Base-by-base conservation (phyloP, 306 rosid species). In the Castanospermum australe region DNA sequence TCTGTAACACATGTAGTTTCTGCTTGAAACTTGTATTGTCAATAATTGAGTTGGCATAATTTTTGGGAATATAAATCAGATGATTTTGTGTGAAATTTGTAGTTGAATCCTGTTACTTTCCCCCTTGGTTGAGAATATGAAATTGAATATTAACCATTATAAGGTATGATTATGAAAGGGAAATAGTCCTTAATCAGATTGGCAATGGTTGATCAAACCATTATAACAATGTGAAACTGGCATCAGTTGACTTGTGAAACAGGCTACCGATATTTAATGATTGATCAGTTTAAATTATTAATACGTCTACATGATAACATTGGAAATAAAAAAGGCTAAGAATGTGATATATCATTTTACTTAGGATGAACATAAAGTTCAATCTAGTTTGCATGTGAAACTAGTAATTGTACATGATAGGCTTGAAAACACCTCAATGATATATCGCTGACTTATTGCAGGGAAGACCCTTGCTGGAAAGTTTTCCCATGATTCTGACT, bases 391-490 rank as follows among this genome's bases (percentile, higher is more conserved):
- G 12, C 20, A 5, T n/a, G 72, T 25, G 51, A 71, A 59, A 75
- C 62, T 21, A 52, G 35, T 20, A 36, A 17, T 59, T 50, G 52
- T 70, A 50, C 64, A 60, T 21, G 20, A 11, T 48, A 24, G 33
- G 11, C 17, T 48, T 54, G 71, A 76, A 55, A 66, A 51, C 45
- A 36, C 62, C 21, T 18, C 13, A 22, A 28, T 83, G 83, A 83
- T 80, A 33, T 77, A 44, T 74, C 65, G 75, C 38, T 84, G 80
- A 30, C 45, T 79, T 72, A 79, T 88, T 85, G 79, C 79, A 93
- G 98, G 96, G 78, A 93, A 84, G 87, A 84, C 81, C 72, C 88
- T 82, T 79, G 79, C 81, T 18, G 84, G 82, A 78, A 96, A 89
- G 68, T 63, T 85, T 74, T 84, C 89, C 25, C 85, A 44, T 36